A percentile compares a stretch with the other conserved stretches of the same genome.
These are phyloP conservation scores for Aphanomyces astaci DNA, from an alignment of 352 stramenopile genomes.

Conservation along the genomic window DNA sequence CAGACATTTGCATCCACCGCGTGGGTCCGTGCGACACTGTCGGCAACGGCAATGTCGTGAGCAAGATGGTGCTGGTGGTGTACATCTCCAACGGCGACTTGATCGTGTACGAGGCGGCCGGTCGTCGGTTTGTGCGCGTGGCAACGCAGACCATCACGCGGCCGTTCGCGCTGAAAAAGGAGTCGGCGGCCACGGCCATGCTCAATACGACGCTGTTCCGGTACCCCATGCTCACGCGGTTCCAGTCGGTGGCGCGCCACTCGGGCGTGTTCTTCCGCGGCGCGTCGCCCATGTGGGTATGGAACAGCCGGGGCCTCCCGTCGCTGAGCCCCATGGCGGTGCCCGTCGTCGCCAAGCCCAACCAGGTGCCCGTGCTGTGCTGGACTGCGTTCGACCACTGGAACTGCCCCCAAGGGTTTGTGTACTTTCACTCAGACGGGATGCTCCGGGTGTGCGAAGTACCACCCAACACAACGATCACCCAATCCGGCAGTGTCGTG, in stretches of 20 bases:
- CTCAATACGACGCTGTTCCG: constrained; percentile 58
- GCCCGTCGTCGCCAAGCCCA: constrained; percentile 29
- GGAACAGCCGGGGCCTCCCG: constrained; percentile 55
- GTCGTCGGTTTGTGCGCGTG: constrained; percentile 50
- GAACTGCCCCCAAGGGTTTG: constrained; percentile 83
- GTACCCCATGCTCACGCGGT: constrained; percentile 79
- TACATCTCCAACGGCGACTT: constrained; percentile 79
- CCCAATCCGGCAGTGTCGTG: constrained; percentile 64
- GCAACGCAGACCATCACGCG: constrained; percentile 69
- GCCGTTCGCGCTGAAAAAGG: constrained; percentile 54
- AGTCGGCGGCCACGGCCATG: constrained; percentile 13
- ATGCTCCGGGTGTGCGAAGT: constrained; percentile 73
- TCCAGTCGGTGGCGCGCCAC: constrained; percentile 79
- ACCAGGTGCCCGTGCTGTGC: constrained; percentile 74
- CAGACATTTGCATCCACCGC: constrained; percentile 74
- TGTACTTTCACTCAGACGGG: constrained; percentile 81
- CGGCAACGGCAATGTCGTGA: constrained; percentile 63
- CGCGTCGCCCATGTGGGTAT: constrained; percentile 75
- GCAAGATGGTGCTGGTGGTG: constrained; percentile 73
- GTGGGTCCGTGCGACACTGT: constrained; percentile 57
- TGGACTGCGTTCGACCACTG: constrained; percentile 83
- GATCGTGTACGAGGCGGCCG: constrained; percentile 55
- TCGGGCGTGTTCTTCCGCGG: constrained; percentile 80
- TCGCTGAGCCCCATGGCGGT: constrained; percentile 75
- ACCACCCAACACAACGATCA: constrained; percentile 59